These are phyloP conservation scores for Geotrichum carabidarum DNA, from an alignment of 1,139 yeast species.

Conservation along the genomic window DNA sequence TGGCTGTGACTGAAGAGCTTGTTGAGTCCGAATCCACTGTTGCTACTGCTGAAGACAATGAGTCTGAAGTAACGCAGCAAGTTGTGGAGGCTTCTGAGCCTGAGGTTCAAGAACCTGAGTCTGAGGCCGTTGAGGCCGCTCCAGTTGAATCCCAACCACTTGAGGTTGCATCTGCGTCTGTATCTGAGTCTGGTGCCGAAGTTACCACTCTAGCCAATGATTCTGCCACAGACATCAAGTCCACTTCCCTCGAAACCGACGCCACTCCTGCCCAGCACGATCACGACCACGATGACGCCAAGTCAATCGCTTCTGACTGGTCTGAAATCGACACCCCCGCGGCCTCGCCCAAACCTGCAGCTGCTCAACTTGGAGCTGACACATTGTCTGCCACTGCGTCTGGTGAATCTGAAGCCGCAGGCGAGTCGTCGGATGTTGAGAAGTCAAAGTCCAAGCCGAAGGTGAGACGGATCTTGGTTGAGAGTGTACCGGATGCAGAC, in stretches of 20 bases:
- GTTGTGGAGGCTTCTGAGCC: not conserved
- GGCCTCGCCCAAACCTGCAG: not conserved
- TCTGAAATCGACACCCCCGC: conserved; percentile 4
- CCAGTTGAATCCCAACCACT: too few relatives aligned
- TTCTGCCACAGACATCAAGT: not conserved
- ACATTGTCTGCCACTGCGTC: too few relatives aligned
- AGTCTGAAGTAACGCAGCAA: not conserved
- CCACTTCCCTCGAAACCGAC: not conserved
- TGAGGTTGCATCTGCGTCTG: too few relatives aligned
- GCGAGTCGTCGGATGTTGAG: too few relatives aligned
- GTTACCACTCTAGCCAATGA: not conserved
- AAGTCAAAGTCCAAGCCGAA: too few relatives aligned
- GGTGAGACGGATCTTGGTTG: too few relatives aligned
- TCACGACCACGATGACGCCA: not conserved
- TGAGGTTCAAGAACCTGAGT: not conserved
- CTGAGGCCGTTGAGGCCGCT: too few relatives aligned
- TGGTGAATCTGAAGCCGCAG: too few relatives aligned
- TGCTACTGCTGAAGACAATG: not conserved
- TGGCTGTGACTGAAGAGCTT: not conserved
- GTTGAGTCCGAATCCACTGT: not conserved
- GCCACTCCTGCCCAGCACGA: not conserved
- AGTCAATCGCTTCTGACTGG: not conserved
- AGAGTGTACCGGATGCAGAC: too few relatives aligned
- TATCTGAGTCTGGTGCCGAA: not conserved
- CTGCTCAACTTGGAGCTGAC: not conserved